Evolutionary conservation across 2,329 filamentous ascomycete species (phyloP), one percentile per base, ranked within the genome.

Genomic region (Leptographium galeiforme): DNA sequence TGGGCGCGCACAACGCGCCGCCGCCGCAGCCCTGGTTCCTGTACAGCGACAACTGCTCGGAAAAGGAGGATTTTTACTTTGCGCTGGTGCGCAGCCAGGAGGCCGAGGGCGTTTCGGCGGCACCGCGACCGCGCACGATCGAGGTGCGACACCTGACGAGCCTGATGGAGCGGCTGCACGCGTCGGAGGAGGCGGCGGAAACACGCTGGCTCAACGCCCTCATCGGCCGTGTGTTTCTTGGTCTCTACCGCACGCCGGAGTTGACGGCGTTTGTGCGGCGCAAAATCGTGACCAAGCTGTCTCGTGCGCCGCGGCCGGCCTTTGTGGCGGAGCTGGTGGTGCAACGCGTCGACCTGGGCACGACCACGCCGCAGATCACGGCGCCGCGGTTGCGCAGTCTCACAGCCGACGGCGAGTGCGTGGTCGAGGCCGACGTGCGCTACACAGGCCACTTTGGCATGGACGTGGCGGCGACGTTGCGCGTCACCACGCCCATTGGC

Each of bases 11-110:
- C 4, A 80, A 83, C 57, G 71, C 67, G 40, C 73, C 72, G 38
- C 63, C 77, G 3, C 83, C 87, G 8, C 90, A 87, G 60, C 89
- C 93, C 0, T 97, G 96, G 69, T 97, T 84, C 63, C 74, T 98
- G 6, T 98, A 97, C 67, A 94, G 88, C 0, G 89, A 97, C 60
- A 95, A 94, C 63, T 88, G 88, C 65, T 95, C 90, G 0, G 89
- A 93, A 48, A 98, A 98, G 67, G 93, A 98, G 67, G 93, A 98
- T 65, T 97, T 98, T 68, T 98, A 98, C 67, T 91, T 95, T 68
- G 87, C 91, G 13, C 74, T 98, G 60, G 73, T 98, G 41, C 82
- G 84, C 61, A 49, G 48, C 36, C 48, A 49, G 48, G 48, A 49
- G 36, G 19, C 13, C 36, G 48, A 7, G 33, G 12, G 36, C 19